These are phyloP conservation scores for Pleurotus tuber-regium DNA, from an alignment of 768 basidiomycete species.

Conservation along the genomic window DNA sequence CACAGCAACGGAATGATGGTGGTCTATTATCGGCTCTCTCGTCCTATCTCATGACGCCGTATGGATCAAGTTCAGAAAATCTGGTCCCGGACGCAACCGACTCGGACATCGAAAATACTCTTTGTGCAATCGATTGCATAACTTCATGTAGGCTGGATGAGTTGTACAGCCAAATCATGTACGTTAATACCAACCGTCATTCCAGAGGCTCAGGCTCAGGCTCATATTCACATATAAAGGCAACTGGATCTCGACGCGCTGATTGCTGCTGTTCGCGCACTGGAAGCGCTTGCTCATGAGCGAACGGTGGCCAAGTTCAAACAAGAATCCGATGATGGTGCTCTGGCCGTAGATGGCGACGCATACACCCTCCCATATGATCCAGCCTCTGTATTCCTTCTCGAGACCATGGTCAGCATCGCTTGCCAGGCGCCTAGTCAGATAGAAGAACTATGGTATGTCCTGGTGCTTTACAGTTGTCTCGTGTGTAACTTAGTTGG, in stretches of 20 bases:
- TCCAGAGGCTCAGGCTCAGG: background rate
- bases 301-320: conserved; percentile 79
- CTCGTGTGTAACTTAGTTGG: background rate
- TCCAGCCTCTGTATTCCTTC: conserved; percentile 89
- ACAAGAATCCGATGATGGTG: conserved; percentile 61
- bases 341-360: conserved; percentile 39
- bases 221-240: conserved; percentile 36
- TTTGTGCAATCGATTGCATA: conserved; percentile 95
- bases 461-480: conserved; percentile 6
- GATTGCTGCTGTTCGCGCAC: conserved; percentile 78
- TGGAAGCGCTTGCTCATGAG: conserved; percentile 89
- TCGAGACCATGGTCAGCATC: conserved; percentile 94
- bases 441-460: conserved; percentile 86
- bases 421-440: conserved; percentile 71
- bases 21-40: conserved; percentile 92
- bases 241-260: conserved; percentile 78
- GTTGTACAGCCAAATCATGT: conserved; percentile 93
- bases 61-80: conserved; percentile 70
- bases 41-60: conserved; percentile 95
- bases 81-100: conserved; percentile 87
- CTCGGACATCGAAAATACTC: conserved; percentile 87
- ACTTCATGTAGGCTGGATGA: conserved; percentile 92
- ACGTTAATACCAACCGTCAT: too few species aligned
- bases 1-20: conserved; percentile 72
- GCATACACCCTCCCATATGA: conserved; percentile 80